These are phyloP conservation scores for Cladosporium sp. DNA, from an alignment of 2,329 filamentous ascomycete species.

Conservation along the genomic window DNA sequence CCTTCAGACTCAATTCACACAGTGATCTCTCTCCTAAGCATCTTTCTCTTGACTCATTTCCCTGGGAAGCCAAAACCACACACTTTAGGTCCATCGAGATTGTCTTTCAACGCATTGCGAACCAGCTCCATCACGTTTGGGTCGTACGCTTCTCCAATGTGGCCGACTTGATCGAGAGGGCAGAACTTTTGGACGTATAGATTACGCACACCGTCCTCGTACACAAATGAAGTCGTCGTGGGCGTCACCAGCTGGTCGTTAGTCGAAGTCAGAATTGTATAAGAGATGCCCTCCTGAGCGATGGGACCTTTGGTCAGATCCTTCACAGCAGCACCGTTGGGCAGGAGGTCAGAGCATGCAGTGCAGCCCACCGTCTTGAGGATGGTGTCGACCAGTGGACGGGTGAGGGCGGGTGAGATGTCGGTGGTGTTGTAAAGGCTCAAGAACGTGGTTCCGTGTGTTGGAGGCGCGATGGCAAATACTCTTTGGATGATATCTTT, in stretches of 20 bases:
- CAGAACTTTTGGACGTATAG: constrained; percentile 29
- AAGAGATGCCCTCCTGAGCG: constrained; percentile 24
- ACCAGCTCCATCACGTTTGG: constrained; percentile 29
- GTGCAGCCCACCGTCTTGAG: constrained; percentile 24
- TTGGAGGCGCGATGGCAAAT: constrained; percentile 29
- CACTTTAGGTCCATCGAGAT: constrained; percentile 21
- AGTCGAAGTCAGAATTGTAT: constrained; percentile 26
- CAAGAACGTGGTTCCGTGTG: constrained; percentile 27
- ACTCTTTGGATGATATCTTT: constrained; percentile 23
- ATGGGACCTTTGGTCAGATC: constrained; percentile 24
- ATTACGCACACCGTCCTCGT: constrained; percentile 27
- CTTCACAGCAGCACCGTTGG: constrained; percentile 22
- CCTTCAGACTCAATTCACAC: background rate
- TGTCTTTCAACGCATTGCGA: constrained; percentile 25
- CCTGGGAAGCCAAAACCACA: constrained; percentile 26
- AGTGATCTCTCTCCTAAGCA: background rate
- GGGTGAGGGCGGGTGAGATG: constrained; percentile 24
- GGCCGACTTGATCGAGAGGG: constrained; percentile 25
- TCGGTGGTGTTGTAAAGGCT: constrained; percentile 25
- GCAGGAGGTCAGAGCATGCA: constrained; percentile 26
- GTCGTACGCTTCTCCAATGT: constrained; percentile 30
- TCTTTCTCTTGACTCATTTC: background rate
- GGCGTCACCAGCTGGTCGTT: constrained; percentile 31
- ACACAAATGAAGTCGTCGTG: constrained; percentile 24
- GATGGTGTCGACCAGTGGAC: constrained; percentile 18